A percentile compares a stretch with the other conserved stretches of the same genome.
Evolutionary conservation across 2,329 filamentous ascomycete species (phyloP).

Genomic region (Claviceps spartinae): DNA sequence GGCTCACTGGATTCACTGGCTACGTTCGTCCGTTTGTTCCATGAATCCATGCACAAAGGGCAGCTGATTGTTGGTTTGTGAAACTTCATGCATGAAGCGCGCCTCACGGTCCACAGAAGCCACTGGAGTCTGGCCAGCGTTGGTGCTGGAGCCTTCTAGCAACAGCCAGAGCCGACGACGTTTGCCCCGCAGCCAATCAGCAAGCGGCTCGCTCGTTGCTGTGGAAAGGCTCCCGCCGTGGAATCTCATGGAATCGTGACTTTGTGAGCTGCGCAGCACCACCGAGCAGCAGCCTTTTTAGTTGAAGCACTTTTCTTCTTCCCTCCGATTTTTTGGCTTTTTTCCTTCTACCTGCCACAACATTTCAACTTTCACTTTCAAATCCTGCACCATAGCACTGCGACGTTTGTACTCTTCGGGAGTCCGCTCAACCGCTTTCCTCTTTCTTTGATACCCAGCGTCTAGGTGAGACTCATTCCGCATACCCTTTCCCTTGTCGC

Average conservation of each 20-base stretch:
- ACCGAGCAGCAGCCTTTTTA: conserved; percentile 21
- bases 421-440: conserved; percentile 4
- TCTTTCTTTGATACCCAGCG: conserved; percentile 7
- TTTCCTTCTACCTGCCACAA: conserved; percentile 10
- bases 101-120: background rate
- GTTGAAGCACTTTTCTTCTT: conserved; percentile 13
- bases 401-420: conserved; percentile 9
- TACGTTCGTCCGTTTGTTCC: background rate
- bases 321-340: conserved; percentile 11
- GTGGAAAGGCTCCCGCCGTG: conserved; percentile 20
- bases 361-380: background rate
- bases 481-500: background rate
- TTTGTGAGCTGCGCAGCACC: conserved; percentile 11
- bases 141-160: conserved; percentile 16
- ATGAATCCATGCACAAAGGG: background rate
- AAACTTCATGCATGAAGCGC: background rate
- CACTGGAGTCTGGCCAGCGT: background rate
- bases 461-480: conserved; percentile 11
- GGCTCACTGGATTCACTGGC: background rate
- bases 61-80: background rate
- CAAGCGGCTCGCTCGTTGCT: conserved; percentile 9
- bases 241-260: conserved; percentile 33
- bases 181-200: conserved; percentile 14
- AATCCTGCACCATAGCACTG: conserved; percentile 6
- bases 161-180: conserved; percentile 3